These are phyloP conservation scores for Nicotiana paniculata DNA, from an alignment of 257 asterid species.

Conservation along the genomic window DNA sequence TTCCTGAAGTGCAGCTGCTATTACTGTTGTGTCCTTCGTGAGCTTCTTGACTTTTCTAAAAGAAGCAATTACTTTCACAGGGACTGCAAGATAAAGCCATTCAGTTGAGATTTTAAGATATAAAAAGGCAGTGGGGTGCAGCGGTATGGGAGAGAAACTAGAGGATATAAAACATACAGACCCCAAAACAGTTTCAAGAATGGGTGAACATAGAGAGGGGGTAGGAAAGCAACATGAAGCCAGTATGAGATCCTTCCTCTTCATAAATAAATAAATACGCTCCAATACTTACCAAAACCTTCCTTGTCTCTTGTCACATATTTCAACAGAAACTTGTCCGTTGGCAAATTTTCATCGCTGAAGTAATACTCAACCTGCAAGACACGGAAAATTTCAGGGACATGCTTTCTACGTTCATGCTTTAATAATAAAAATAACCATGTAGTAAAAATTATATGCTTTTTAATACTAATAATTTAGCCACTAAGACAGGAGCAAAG, in stretches of 20 bases:
- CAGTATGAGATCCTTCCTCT: background rate
- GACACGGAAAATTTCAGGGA: background rate
- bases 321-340: slow-evolving; percentile 73
- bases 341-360: slow-evolving; percentile 81
- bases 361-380: slow-evolving; percentile 92
- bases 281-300: slow-evolving; percentile 63
- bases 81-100: slow-evolving; percentile 55
- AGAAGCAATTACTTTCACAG: slow-evolving; percentile 77
- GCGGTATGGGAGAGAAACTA: background rate
- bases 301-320: slow-evolving; percentile 47
- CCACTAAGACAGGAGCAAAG: background rate
- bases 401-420: background rate
- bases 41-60: slow-evolving; percentile 86
- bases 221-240: background rate
- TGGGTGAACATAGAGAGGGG: background rate
- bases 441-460: background rate
- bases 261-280: background rate
- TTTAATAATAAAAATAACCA: background rate
- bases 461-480: background rate
- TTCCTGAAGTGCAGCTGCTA: slow-evolving; percentile 72
- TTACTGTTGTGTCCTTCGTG: slow-evolving; percentile 50
- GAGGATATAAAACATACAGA: background rate
- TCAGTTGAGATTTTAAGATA: slow-evolving; percentile 15
- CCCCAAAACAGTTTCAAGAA: background rate
- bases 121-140: background rate